phyloP scores from a whole-genome alignment of 1,284 basidiomycete genomes.

The Rhizopogon parksii region DNA sequence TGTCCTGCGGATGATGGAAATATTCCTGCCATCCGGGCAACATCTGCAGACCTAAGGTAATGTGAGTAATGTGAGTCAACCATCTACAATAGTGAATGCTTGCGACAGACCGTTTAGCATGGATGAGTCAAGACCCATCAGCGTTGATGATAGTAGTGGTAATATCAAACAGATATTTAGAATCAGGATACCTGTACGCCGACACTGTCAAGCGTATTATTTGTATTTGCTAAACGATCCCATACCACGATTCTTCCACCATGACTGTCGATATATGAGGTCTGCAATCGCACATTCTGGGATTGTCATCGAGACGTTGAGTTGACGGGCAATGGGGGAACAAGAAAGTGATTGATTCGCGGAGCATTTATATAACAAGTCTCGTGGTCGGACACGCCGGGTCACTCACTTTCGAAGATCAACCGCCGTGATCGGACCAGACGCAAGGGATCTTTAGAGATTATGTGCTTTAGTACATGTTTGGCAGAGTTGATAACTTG shows the following conservation, averaged over 20 bases:
- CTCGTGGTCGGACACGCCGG: too few relatives aligned
- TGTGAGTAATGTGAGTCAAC: conserved; percentile 5
- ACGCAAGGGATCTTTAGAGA: too few relatives aligned
- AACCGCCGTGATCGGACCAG: too few relatives aligned
- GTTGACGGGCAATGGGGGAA: neutral
- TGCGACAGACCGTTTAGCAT: conserved; percentile 47
- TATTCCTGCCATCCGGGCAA: conserved; percentile 53
- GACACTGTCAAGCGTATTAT: neutral
- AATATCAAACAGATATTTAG: conserved; percentile 55
- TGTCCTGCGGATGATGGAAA: conserved; percentile 46
- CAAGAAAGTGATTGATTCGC: neutral
- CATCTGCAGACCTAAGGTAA: conserved; percentile 49
- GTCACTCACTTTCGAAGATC: too few relatives aligned
- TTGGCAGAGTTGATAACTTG: too few relatives aligned
- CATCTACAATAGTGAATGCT: neutral
- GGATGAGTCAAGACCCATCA: conserved; percentile 59
- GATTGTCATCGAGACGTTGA: conserved; percentile 3
- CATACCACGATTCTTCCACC: conserved; percentile 38
- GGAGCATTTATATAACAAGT: too few relatives aligned
- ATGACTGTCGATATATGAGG: conserved; percentile 32
- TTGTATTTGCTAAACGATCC: neutral
- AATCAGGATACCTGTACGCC: conserved; percentile 45
- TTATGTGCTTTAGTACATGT: too few relatives aligned
- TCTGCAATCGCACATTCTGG: conserved; percentile 31
- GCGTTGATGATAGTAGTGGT: conserved; percentile 51